These are phyloP conservation scores for Lactifluus piperatus DNA, from an alignment of 768 basidiomycete genomes.

Conservation along the genomic window DNA sequence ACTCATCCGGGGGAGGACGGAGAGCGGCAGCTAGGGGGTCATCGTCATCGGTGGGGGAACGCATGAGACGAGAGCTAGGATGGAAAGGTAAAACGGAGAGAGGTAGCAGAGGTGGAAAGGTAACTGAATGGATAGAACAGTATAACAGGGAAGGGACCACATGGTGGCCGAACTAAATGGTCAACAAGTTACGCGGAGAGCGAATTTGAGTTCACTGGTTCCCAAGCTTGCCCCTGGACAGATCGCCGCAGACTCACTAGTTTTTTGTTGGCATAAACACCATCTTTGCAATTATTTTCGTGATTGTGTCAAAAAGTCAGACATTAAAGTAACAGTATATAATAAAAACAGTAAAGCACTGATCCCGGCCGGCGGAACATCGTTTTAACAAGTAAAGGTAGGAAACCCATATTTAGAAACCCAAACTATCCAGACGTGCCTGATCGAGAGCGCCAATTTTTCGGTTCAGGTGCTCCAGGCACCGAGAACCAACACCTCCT, in stretches of 20 bases:
- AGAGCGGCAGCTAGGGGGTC: conserved; percentile 47
- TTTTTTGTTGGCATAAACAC: background rate
- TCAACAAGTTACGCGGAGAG: conserved; percentile 1
- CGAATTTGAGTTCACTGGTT: conserved; percentile 4
- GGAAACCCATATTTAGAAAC: background rate
- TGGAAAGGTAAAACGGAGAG: background rate
- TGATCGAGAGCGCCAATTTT: conserved; percentile 8
- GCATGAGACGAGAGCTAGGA: conserved; percentile 4
- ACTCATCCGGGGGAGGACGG: conserved; percentile 59
- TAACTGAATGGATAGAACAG: background rate
- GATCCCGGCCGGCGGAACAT: conserved; percentile 1
- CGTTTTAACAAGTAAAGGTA: background rate
- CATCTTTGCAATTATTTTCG: too few relatives aligned
- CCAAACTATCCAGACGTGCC: background rate
- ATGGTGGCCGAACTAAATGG: conserved; percentile 3
- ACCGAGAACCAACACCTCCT: conserved; percentile 9
- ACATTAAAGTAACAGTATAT: background rate
- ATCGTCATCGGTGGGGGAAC: conserved; percentile 25
- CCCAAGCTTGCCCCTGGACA: background rate
- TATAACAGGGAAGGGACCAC: background rate
- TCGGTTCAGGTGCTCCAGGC: conserved; percentile 6
- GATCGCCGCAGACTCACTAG: background rate
- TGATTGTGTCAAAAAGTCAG: background rate
- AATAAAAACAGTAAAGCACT: background rate
- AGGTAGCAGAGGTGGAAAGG: background rate